Conservation (phyloP, 2,329 filamentous ascomycete genomes). For the Colletotrichum sp. region DNA sequence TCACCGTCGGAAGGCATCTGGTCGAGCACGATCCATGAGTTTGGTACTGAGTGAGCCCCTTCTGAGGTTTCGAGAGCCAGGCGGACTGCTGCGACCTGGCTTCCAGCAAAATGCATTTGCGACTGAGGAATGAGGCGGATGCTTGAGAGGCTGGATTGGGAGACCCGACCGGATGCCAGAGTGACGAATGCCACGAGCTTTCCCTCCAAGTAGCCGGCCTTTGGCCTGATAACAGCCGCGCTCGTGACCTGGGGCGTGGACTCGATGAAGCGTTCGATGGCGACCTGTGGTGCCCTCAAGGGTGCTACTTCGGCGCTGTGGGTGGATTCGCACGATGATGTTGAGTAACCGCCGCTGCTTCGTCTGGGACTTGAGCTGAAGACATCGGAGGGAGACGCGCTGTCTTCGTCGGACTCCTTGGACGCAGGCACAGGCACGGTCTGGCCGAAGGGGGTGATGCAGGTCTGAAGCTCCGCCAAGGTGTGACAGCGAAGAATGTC, state of each 20-base stretch:
- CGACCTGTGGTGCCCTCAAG: neutral
- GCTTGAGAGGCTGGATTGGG: conserved; percentile 28
- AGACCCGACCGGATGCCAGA: conserved; percentile 32
- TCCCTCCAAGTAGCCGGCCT: conserved; percentile 55
- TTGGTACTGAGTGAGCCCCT: conserved; percentile 39
- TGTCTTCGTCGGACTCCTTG: conserved; percentile 15
- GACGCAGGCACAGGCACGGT: neutral
- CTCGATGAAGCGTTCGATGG: conserved; percentile 33
- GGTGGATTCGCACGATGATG: conserved; percentile 9
- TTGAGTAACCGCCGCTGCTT: conserved; percentile 15
- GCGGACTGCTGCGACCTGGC: conserved; percentile 44
- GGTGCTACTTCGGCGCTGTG: conserved; percentile 7
- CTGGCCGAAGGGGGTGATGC: conserved; percentile 33
- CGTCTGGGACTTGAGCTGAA: conserved; percentile 21
- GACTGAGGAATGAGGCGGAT: conserved; percentile 39
- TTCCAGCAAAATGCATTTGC: conserved; percentile 45
- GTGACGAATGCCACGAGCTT: conserved; percentile 53
- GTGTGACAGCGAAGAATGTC: conserved; percentile 49
- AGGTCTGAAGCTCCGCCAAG: conserved; percentile 49
- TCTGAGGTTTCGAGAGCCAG: conserved; percentile 31
- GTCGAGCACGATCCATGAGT: conserved; percentile 53
- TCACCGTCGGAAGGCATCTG: conserved; percentile 47
- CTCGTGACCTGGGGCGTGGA: conserved; percentile 44
- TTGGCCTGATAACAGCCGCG: conserved; percentile 49
- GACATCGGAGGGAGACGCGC: conserved; percentile 19